These are phyloP conservation scores for Phellinidium pouzarii DNA, from an alignment of 1,284 basidiomycete species.

Conservation along the genomic window DNA sequence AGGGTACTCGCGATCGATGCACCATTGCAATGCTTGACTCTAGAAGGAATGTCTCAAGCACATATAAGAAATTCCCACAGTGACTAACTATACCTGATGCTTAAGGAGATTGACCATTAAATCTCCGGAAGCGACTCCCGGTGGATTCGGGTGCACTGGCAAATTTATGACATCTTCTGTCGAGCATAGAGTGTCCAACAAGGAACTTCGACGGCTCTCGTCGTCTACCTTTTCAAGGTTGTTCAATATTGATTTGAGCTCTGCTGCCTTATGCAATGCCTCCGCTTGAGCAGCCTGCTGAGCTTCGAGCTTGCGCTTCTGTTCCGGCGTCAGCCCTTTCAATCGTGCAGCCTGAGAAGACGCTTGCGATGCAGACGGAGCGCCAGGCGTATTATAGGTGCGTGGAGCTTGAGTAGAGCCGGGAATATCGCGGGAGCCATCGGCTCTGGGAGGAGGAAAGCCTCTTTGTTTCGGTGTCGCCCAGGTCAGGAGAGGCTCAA, in stretches of 20 bases:
- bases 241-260: constrained; percentile 58
- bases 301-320: constrained; percentile 33
- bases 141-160: constrained; percentile 60
- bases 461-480: constrained; percentile 64
- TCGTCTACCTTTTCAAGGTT: constrained; percentile 72
- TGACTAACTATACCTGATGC: constrained; percentile 54
- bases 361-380: constrained; percentile 20
- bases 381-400: constrained; percentile 17
- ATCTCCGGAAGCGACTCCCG: constrained; percentile 56
- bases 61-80: constrained; percentile 9
- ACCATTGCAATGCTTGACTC: constrained; percentile 77
- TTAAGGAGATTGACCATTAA: constrained; percentile 67
- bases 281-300: constrained; percentile 38
- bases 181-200: constrained; percentile 64
- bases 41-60: constrained; percentile 25
- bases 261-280: constrained; percentile 47
- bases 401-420: constrained; percentile 19
- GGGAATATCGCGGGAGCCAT: constrained; percentile 24
- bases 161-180: constrained; percentile 62
- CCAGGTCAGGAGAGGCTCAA: constrained; percentile 68
- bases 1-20: constrained; percentile 71
- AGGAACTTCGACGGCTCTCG: constrained; percentile 60
- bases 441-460: constrained; percentile 32
- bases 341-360: constrained; percentile 22
- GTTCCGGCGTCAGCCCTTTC: constrained; percentile 24